Evolutionary conservation across 306 rosid genomes (phyloP), one percentile per base, ranked within the genome.

Genomic region (Fagus sylvatica): DNA sequence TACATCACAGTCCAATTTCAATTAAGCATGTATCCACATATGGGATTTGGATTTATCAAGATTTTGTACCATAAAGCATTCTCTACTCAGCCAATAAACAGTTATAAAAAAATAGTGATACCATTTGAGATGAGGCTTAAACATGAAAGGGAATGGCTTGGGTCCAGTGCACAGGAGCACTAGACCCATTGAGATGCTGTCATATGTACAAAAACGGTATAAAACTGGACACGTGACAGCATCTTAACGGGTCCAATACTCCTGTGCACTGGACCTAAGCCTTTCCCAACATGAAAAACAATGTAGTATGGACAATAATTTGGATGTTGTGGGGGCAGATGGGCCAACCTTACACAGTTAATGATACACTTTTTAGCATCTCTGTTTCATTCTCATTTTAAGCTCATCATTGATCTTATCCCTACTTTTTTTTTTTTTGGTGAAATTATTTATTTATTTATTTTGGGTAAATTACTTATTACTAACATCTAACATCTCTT

Each of bases 291-390:
- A n/a, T n/a, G n/a, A n/a, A n/a, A 42, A 66, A 48, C 30, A 66
- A 40, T 49, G 56, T 39, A 66, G 48, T 28, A 39, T 16, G 73
- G 69, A 78, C 74, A 65, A 71, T 57, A 70, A 75, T 8, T 81
- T 76, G 74, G 61, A 19, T 59, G 72, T 41, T 13, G 71, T 74
- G 83, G 71, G 81, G 80, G 19, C 86, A 74, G 33, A 41, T 36
- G 70, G 69, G 32, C 71, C 68, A 59, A 59, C 62, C 28, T 73
- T 48, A 34, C 41, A 67, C 10, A 49, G 53, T 55, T 28, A 9
- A 42, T 15, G n/a, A 33, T 16, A 2, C 70, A 61, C 6, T 17
- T 40, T 39, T 42, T 30, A 55, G 67, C 54, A 67, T 30, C 22
- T 15, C 7, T 42, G 19, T 39, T 66, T 51, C 64, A 15, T 36